phyloP scores from a whole-genome alignment of 805 yeast species.

The Metschnikowia cerradonensis region DNA sequence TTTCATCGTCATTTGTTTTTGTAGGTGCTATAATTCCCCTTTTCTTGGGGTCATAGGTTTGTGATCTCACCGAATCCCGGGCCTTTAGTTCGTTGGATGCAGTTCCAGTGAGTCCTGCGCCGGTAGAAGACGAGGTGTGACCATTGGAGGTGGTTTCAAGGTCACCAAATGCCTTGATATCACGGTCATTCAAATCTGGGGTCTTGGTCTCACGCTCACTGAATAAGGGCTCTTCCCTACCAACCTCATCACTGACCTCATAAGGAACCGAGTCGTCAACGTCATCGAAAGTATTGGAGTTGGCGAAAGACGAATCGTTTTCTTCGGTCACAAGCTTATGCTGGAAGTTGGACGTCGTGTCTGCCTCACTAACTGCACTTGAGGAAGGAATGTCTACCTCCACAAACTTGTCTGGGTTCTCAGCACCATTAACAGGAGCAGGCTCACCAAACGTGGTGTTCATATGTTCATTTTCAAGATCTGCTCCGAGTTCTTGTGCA shows the following conservation, averaged over 20 bases:
- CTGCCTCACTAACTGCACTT: slow-evolving; percentile 16
- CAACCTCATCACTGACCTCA: neutral
- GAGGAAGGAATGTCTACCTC: slow-evolving; percentile 29
- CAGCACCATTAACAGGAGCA: neutral
- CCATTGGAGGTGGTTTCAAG: neutral
- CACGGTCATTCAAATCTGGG: neutral
- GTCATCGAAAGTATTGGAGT: neutral
- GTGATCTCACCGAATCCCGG: neutral
- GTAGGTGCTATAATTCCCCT: slow-evolving; percentile 1
- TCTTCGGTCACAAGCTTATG: neutral
- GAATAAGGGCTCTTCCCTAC: neutral
- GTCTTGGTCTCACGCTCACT: neutral
- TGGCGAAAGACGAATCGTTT: neutral
- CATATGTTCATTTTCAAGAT: neutral
- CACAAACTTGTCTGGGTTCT: slow-evolving; percentile 23
- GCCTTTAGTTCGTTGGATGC: neutral
- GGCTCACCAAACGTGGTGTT: neutral
- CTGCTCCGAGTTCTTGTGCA: neutral
- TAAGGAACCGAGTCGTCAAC: neutral
- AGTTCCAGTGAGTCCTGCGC: neutral
- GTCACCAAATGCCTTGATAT: neutral
- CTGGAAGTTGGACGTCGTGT: neutral
- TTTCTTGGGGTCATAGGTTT: neutral
- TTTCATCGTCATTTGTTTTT: slow-evolving; percentile 11
- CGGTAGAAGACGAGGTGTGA: neutral